Evolutionary conservation across 2,329 filamentous ascomycete species (phyloP), one percentile per base, ranked within the genome.

Genomic region (Xylaria sp.): DNA sequence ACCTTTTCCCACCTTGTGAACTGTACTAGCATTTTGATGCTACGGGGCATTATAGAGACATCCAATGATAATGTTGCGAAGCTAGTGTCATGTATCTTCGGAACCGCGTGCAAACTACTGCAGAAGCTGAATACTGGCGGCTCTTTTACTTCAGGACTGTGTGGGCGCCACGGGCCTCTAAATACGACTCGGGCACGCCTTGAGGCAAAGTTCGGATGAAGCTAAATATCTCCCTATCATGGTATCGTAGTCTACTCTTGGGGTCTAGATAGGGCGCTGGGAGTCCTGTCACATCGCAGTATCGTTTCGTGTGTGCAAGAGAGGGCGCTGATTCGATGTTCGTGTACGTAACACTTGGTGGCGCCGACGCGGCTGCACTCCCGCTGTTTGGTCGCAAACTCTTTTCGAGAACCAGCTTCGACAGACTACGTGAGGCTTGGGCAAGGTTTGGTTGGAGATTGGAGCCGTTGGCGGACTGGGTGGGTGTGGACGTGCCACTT

Each of bases 271-370:
- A 99, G 6, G 92, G 91, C 34, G 94, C 93, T n/a, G 93, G 89
- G 72, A 99, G 82, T 1, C 96, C 97, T 0, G 96, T 99, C 75
- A 99, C 88, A 80, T 99, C 97, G 83, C 96, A 99, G 81, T 98
- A 99, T 76, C 91, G 92, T 80, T 91, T 94, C 77, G 93, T 88
- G 73, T 93, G 91, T 59, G 91, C 91, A 75, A 98, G 83, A 66
- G 92, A 96, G 45, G 96, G 96, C 3, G 96, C 95, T 56, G 93
- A 94, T 80, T 98, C 96, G 70, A 99, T 97, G 78, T 97, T 98
- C 7, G 93, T 97, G 80, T 98, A 99, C 0, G 96, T 97, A 36
- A 92, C 92, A 36, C 86, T 88, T 0, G 92, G 93, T 0, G 92
- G 93, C 0, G 90, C 91, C 7, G 83, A 82, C 1, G 81, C 79